Conservation (phyloP, 225 moss, liverwort and hornwort genomes). For the Lunularia cruciata region DNA sequence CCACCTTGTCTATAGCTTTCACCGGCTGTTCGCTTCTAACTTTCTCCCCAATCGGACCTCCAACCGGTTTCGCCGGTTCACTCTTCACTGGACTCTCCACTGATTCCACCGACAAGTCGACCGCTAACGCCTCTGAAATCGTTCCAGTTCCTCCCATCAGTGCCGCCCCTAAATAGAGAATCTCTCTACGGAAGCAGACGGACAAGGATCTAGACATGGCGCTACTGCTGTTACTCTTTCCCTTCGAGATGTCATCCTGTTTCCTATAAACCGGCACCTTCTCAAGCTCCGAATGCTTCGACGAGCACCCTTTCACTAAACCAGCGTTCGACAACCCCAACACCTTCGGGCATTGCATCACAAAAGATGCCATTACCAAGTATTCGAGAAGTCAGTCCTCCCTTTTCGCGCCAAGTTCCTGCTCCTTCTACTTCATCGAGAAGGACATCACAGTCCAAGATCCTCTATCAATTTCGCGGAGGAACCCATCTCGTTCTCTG, state of each 20-base stretch:
- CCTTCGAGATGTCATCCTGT: neutral
- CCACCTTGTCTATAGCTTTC: constrained; percentile 24
- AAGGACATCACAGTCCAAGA: neutral
- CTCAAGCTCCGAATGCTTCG: constrained; percentile 7
- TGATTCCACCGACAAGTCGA: neutral
- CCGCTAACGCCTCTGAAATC: constrained; percentile 8
- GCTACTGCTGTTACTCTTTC: neutral
- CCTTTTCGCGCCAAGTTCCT: neutral
- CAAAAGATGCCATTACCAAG: constrained; percentile 12
- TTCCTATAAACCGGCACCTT: neutral
- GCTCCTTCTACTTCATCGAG: neutral
- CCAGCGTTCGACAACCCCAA: neutral
- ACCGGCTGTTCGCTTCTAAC: neutral
- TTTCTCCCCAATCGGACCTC: neutral
- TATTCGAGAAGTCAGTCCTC: neutral
- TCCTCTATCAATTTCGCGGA: neutral
- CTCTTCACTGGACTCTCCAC: neutral
- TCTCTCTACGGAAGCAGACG: constrained; percentile 26
- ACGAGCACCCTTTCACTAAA: neutral
- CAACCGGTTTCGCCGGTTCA: neutral
- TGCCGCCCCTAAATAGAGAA: constrained; percentile 25
- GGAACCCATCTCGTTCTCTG: neutral
- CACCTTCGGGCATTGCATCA: constrained; percentile 8
- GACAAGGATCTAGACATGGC: neutral
- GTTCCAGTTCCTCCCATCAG: neutral